Percentiles rank a stretch among this genome's conserved stretches.
phyloP scores from a whole-genome alignment of 2,329 filamentous ascomycete genomes.

The Exophiala dermatitidis region DNA sequence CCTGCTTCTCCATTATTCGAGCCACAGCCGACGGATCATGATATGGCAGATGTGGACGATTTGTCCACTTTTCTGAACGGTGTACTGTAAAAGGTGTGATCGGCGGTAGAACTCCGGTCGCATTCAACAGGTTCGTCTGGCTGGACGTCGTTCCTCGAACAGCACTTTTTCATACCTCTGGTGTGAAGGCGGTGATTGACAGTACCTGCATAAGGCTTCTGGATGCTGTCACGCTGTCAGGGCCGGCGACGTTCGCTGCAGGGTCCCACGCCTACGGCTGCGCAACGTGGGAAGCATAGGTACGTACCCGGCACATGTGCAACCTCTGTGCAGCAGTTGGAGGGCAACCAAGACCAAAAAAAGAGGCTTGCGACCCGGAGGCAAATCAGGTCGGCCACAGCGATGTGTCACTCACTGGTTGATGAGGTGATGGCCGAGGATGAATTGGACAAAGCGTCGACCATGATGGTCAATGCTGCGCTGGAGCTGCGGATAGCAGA shows the following conservation, averaged over 20 bases:
- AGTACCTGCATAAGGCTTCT: background rate
- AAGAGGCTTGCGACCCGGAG: background rate
- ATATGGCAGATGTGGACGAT: background rate
- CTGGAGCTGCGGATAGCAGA: background rate
- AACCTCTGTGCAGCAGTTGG: background rate
- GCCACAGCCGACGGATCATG: conserved; percentile 7
- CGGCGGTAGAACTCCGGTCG: background rate
- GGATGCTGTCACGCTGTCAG: background rate
- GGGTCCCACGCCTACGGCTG: background rate
- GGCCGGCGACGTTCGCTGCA: background rate
- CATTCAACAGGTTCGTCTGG: background rate
- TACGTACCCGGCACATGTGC: conserved; percentile 2
- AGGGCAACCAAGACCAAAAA: conserved; percentile 1
- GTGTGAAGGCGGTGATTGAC: background rate
- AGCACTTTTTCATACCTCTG: no score
- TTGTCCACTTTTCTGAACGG: background rate
- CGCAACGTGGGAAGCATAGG: conserved; percentile 1
- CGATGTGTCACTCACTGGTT: conserved; percentile 4
- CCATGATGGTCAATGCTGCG: conserved; percentile 7
- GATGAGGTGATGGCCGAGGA: conserved; percentile 7
- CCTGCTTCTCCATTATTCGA: background rate
- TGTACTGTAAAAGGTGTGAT: background rate
- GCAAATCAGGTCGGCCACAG: background rate
- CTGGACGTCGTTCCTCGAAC: no score
- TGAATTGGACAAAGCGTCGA: conserved; percentile 8